Evolutionary conservation across 345 rosid genomes (phyloP).

Genomic region (Citrus maxima): DNA sequence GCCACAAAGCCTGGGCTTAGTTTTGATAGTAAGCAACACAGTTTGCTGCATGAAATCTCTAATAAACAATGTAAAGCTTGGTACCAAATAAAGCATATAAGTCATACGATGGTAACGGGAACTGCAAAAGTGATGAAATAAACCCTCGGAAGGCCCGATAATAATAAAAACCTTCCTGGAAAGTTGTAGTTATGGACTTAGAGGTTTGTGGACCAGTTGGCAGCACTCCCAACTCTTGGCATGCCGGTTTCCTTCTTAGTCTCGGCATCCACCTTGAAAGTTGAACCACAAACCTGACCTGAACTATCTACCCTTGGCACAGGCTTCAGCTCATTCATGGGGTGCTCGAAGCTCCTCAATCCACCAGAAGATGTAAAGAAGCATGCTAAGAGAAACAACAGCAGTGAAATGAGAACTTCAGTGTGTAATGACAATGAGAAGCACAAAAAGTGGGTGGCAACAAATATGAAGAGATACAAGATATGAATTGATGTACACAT

Average conservation of each 20-base stretch:
- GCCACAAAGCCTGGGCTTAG: constrained; percentile 17
- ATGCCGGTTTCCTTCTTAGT: constrained; percentile 72
- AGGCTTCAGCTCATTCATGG: constrained; percentile 80
- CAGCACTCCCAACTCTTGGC: constrained; percentile 93
- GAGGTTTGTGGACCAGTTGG: constrained; percentile 74
- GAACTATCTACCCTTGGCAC: constrained; percentile 94
- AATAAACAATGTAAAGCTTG: constrained; percentile 1
- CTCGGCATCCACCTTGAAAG: constrained; percentile 71
- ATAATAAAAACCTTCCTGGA: constrained; percentile 16
- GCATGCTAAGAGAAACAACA: constrained; percentile 49
- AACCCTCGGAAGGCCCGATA: constrained; percentile 16
- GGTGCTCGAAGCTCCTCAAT: constrained; percentile 87
- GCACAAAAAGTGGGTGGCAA: not conserved
- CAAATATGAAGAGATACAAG: not conserved
- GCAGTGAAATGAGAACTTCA: not conserved
- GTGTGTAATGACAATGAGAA: not conserved
- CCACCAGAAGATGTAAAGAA: constrained; percentile 93
- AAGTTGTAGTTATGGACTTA: constrained; percentile 28
- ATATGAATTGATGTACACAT: not conserved
- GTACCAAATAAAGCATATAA: constrained; percentile 10
- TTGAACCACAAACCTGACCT: constrained; percentile 74
- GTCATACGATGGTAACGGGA: constrained; percentile 8
- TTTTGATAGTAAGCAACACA: constrained; percentile 27
- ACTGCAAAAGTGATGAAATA: not conserved
- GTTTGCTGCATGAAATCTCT: constrained; percentile 19